Base-by-base conservation (phyloP, 768 basidiomycete species). In the Lentinula aciculospora region DNA sequence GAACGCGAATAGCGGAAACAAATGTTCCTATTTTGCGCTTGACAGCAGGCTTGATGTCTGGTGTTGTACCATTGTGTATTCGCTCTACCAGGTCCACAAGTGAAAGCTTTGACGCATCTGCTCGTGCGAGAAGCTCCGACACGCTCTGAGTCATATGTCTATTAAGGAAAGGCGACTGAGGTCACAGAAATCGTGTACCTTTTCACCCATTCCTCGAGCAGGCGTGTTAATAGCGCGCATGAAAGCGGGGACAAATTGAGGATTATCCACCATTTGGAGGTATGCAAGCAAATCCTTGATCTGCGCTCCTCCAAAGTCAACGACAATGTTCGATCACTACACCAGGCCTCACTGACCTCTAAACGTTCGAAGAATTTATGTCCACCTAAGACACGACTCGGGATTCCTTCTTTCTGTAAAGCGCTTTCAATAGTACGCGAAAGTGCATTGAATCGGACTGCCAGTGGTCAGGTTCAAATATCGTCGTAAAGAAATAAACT, bases 311-410 rank as follows among this genome's bases (percentile, higher is more conserved):
- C 25, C 23, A 32, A 9, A 19, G 17, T 51, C 10, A 51, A 19
- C 36, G 19, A 4, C 17, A n/a, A 10, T 19, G 49, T 4, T 15
- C 10, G 32, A 36, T 12, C 8, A 7, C 5, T 15, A 21, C 23
- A 61, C 32, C 10, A 49, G 39, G 28, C 23, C 32, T 15, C 29
- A 62, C 73, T 48, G 42, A 85, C 88, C 77, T 94, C 92, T 64
- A 83, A 67, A 17, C 92, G 83, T 61, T 94, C 90, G 63, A 94
- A 94, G 77, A 94, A 94, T 65, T 86, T 89, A 65, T 89, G 88
- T 0, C 92, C 92, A 21, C 83, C 86, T 2, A 94, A 77, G 49
- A 94, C 80, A 58, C 82, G 74, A 63, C 80, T 83, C 1, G 92
- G 92, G 37, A 96, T 89, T n/a, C 84, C 81, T 61, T 86, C 82